Percentiles rank a stretch among this genome's conserved stretches.
phyloP scores from a whole-genome alignment of 139 green algal genomes.

The Coelastrella sp. region DNA sequence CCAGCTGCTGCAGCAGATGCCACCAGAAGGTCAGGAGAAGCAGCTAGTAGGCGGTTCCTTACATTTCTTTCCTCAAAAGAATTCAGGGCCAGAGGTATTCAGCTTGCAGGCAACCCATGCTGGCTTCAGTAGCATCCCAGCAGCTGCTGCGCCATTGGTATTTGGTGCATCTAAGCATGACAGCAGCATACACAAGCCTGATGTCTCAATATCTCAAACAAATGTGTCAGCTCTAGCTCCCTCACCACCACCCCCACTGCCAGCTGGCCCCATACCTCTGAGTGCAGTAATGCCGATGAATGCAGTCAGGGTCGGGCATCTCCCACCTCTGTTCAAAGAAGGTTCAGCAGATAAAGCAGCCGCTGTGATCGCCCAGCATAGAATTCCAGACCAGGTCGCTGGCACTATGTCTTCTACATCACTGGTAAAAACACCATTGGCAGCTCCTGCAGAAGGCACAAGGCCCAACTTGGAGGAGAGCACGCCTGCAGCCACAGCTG shows the following conservation, averaged over 20 bases:
- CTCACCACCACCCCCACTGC: background rate
- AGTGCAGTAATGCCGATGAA: background rate
- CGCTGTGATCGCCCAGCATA: background rate
- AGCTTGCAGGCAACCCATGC: too few species aligned
- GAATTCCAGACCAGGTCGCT: background rate
- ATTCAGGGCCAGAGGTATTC: too few species aligned
- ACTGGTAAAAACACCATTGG: too few species aligned
- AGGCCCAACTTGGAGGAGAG: background rate
- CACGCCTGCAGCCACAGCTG: background rate
- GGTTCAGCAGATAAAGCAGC: background rate
- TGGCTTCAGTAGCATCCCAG: too few species aligned
- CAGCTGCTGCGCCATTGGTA: too few species aligned
- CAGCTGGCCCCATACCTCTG: slow-evolving; percentile 1
- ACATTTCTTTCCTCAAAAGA: too few species aligned
- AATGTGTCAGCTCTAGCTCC: background rate
- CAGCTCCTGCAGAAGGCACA: too few species aligned
- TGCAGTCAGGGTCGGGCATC: background rate
- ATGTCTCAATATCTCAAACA: too few species aligned
- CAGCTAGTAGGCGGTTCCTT: too few species aligned
- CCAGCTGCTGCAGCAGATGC: background rate
- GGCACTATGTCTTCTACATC: too few species aligned
- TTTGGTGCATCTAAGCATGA: too few species aligned
- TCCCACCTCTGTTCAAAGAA: background rate
- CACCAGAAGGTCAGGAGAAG: too few species aligned
- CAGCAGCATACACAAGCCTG: background rate